Evolutionary conservation across 202 grass and related monocot species (phyloP).

Genomic region (Dendrocalamus latiflorus): DNA sequence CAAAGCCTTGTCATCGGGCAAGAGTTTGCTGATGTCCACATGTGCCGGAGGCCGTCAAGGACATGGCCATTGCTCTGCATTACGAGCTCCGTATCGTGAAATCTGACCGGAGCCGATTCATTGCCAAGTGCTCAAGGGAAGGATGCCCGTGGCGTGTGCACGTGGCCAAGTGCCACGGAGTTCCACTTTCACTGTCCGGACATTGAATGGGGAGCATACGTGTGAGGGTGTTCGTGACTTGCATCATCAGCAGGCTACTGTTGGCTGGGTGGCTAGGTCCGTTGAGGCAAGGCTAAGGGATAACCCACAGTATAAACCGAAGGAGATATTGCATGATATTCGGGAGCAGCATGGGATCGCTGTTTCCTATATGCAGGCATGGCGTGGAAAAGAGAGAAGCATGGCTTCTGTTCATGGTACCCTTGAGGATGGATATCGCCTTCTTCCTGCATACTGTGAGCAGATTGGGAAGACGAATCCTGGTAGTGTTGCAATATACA

Average conservation of each 20-base stretch:
- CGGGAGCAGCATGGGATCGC: constrained; percentile 87
- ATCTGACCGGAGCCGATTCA: constrained; percentile 92
- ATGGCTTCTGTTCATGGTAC: constrained; percentile 94
- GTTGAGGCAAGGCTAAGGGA: constrained; percentile 83
- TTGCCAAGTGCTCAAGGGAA: constrained; percentile 82
- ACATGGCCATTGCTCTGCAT: constrained; percentile 93
- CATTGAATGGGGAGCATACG: constrained; percentile 81
- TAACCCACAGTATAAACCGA: constrained; percentile 92
- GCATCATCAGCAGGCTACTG: constrained; percentile 93
- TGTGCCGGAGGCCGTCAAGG: constrained; percentile 72
- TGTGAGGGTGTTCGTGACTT: constrained; percentile 77
- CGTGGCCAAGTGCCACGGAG: constrained; percentile 72
- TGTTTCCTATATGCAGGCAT: constrained; percentile 98
- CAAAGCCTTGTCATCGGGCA: constrained; percentile 70
- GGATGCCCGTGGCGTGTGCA: constrained; percentile 90
- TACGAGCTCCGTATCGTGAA: constrained; percentile 90
- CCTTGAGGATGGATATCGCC: constrained; percentile 89
- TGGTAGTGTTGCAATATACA: constrained; percentile 73
- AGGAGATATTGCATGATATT: constrained; percentile 98
- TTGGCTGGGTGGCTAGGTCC: constrained; percentile 91
- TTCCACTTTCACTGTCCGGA: constrained; percentile 83
- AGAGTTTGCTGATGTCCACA: constrained; percentile 85
- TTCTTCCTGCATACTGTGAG: constrained; percentile 89
- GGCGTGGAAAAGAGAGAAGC: constrained; percentile 95
- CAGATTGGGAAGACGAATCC: constrained; percentile 76